Base-by-base conservation (phyloP, 768 basidiomycete genomes). In the Termitomyces sp. region DNA sequence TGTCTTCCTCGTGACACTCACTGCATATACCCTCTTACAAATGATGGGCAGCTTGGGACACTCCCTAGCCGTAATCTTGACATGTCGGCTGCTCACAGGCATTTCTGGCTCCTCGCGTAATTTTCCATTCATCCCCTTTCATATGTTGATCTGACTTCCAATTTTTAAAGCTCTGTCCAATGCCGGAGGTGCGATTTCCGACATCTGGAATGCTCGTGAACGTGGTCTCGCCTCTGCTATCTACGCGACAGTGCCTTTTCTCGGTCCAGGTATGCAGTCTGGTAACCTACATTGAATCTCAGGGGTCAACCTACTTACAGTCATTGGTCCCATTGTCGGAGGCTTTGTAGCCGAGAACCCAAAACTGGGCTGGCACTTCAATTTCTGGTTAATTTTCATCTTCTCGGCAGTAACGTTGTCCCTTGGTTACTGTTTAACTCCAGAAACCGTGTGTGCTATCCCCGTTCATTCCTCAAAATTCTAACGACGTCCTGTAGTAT, bases 251-350 rank as follows among this genome's bases (percentile, higher is more conserved):
- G 83, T 78, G 50, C 84, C 76, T 47, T 86, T 80, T 64, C 78
- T 83, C 52, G 82, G 81, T 14, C 83, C 82, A 66, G 79, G 80
- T 82, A 63, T 24, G 24, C 51, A 50, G 18, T 28, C 3, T 9
- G 13, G 3, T 40, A n/a, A 43, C 30, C 6, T 12, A 3, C 4
- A 42, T 42, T 47, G 33, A 22, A 38, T 28, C 13, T 52, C 28
- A 51, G 56, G 20, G 52, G 13, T 52, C 52, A 28, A 49, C 48
- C 53, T 26, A 6, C 40, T 18, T 12, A 16, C 62, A 83, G 83
- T 85, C 6, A 72, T 84, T n/a, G 86, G 86, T 1, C 86, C 86
- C 2, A 79, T 90, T 54, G 79, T 86, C 28, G 84, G 87, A 22
- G 85, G 84, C n/a, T 85, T 80, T 68, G 79, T 84, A 13, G 80